phyloP scores from a whole-genome alignment of 805 yeast genomes.

The Hanseniaspora guilliermondii region DNA sequence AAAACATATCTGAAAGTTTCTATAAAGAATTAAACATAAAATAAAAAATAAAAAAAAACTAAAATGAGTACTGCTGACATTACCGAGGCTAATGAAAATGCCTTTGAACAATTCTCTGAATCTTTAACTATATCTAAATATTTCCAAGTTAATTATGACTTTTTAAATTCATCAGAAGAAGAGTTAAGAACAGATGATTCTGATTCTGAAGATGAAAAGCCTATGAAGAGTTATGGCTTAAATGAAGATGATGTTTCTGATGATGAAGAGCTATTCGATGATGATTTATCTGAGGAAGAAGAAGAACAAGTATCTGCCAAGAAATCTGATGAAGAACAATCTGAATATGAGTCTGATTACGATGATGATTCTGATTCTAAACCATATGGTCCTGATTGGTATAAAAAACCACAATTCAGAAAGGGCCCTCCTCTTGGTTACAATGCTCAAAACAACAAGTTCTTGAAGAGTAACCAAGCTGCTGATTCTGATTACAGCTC shows the following conservation, averaged over 20 bases:
- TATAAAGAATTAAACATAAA: not conserved
- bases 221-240: slow-evolving; percentile 21
- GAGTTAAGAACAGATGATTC: slow-evolving; percentile 24
- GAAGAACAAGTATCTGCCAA: slow-evolving; percentile 15
- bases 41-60: not conserved
- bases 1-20: no score
- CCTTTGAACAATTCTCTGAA: not conserved
- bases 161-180: slow-evolving; percentile 34
- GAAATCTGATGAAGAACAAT: slow-evolving; percentile 27
- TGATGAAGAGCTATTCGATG: slow-evolving; percentile 20
- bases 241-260: slow-evolving; percentile 27
- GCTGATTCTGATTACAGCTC: slow-evolving; percentile 22
- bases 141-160: slow-evolving; percentile 48
- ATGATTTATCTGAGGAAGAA: slow-evolving; percentile 24
- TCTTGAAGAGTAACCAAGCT: slow-evolving; percentile 24
- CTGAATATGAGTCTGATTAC: slow-evolving; percentile 30
- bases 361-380: slow-evolving; percentile 34
- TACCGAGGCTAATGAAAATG: not conserved
- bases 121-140: slow-evolving; percentile 66
- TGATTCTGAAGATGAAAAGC: slow-evolving; percentile 25
- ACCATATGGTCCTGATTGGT: slow-evolving; percentile 35
- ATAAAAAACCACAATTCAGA: slow-evolving; percentile 31
- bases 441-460: slow-evolving; percentile 23
- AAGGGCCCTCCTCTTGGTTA: slow-evolving; percentile 24
- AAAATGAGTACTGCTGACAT: slow-evolving; percentile 6